Base-by-base conservation (phyloP, 1,284 basidiomycete genomes). In the Pterulicium gracile region DNA sequence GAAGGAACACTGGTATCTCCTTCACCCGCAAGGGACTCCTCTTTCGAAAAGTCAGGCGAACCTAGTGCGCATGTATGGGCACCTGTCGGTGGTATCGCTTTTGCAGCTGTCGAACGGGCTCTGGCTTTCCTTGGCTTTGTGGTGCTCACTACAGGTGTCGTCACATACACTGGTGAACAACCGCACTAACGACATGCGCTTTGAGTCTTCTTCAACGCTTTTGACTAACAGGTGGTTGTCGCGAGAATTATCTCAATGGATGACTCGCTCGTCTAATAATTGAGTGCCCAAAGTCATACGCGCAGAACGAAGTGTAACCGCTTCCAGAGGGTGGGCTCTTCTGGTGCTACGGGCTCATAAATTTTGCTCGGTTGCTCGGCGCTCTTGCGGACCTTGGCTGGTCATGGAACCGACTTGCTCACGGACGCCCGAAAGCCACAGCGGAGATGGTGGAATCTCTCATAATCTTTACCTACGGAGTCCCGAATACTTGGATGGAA, bases 401-500 rank as follows among this genome's bases (percentile, higher is more conserved):
- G 94, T 89, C 95, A 4, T 98, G 95, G 95, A 97, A 98, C 62
- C 68, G 73, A 27, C 65, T 77, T 0, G 79, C 78, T 1, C 59
- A 59, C 4, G 65, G 66, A 4, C n/a, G 15, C n/a, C 64, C 63
- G 48, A 66, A 70, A 42, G 72, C 78, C 7, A 80, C 83, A 1
- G 93, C 88, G 3, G 94, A 98, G 64, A 88, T 91, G 54, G 74
- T 91, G 53, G 94, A 98, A 64, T 91, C 82, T 3, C 59, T 75
- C 5, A 78, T 95, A 50, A 93, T 97, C 56, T 95, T 95, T 65
- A 39, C 81, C 1, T 97, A 98, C 60, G 95, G 94, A 14, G 71
- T 79, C 39, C 87, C 88, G 40, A 96, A 98, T 61, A 93, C 87
- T 4, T 98, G 92, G 91, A 92, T 98, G 88, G 94, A 98, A 63